Evolutionary conservation across 805 yeast genomes (phyloP), one percentile per base, ranked within the genome.

Genomic region (Starmerella stigmatis): DNA sequence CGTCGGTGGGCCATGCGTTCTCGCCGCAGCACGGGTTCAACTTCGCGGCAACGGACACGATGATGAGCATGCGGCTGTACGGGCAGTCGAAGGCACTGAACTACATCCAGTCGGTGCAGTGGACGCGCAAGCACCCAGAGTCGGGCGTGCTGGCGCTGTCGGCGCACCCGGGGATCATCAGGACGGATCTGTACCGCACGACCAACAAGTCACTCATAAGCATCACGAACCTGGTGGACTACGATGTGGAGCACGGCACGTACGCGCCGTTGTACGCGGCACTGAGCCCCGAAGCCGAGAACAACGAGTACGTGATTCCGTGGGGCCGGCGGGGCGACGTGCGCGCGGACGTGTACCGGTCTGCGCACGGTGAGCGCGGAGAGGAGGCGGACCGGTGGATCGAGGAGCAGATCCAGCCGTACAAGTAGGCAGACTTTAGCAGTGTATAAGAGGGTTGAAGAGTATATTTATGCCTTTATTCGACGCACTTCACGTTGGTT

Each of bases 71-170:
- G 39, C 15, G 38, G 37, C 1, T 20, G 46, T 70, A 73, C 51
- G 69, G 66, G 3, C 72, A 69, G 54, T 62, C 70, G 25, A 73
- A 73, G 57, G 71, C 73, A 1, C 61, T 65, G 26, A 61, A 62
- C 43, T 50, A 64, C 22, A 60, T 64, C 40, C 67, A 66, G 50
- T 58, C 70, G 0, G 55, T 58, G n/a, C 55, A 59, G 34, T 70
- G 71, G 69, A 51, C 64, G 1, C 45, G 48, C 38, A 30, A 54
- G 16, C 64, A 68, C 44, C 60, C 65, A 11, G 59, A 57, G 3
- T 55, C 62, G 8, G 9, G 19, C 3, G 60, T 68, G 9, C 57
- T 66, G 31, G 57, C 64, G 20, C 49, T 68, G 4, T 52, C 69
- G 1, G 61, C 61, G 1, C 70, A 70, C 49, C 76, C 76, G 1